phyloP scores from a whole-genome alignment of 306 rosid species.

The Erythrophleum fordii region DNA sequence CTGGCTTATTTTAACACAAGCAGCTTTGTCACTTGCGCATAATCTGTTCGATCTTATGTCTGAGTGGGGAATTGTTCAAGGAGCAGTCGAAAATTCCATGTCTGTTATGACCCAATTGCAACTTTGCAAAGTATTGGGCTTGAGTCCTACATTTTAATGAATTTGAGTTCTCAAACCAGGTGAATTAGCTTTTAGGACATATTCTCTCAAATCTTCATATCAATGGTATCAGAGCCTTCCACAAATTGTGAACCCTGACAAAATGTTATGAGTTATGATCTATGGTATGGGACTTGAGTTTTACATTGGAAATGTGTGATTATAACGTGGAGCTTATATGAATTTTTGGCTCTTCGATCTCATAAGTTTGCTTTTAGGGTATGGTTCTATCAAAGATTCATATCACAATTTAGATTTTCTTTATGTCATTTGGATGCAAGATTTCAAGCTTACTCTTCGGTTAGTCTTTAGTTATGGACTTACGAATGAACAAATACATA shows the following conservation, averaged over 20 bases:
- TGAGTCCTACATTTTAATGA: neutral
- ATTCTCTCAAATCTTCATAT: too few relatives aligned
- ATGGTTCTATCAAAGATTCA: neutral
- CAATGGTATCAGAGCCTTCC: too few relatives aligned
- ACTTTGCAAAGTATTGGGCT: neutral
- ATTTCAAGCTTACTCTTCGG: neutral
- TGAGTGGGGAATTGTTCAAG: neutral
- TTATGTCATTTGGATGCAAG: constrained; percentile 41
- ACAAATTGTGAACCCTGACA: too few relatives aligned
- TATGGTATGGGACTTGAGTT: too few relatives aligned
- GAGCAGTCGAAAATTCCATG: neutral
- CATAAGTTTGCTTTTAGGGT: neutral
- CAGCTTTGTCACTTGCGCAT: neutral
- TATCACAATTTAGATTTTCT: neutral
- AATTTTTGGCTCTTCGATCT: neutral
- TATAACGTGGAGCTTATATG: too few relatives aligned
- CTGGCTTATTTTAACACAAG: neutral
- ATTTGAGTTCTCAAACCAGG: too few relatives aligned
- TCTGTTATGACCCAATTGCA: neutral
- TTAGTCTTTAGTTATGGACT: neutral
- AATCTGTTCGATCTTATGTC: neutral
- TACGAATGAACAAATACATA: neutral
- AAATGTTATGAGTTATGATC: too few relatives aligned
- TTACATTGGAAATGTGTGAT: too few relatives aligned
- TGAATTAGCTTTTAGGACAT: too few relatives aligned